Conservation (phyloP, 305 asterid species). For the Fraxinus sp. region DNA sequence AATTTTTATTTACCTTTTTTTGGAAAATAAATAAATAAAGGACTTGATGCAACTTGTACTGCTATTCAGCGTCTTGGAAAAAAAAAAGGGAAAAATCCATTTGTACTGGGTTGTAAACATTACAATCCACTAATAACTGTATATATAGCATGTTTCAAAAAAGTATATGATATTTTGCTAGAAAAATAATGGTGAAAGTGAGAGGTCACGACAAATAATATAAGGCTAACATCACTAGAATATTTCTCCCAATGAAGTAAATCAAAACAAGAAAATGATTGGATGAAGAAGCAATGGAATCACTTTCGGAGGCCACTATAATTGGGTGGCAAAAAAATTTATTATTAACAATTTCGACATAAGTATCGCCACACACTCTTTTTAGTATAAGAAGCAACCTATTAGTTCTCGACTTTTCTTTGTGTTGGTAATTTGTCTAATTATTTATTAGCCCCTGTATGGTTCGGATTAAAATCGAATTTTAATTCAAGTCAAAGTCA, state of each 20-base stretch:
- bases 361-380: neutral
- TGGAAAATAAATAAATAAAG: too few relatives aligned
- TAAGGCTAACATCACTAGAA: slow-evolving; percentile 38
- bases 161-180: neutral
- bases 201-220: slow-evolving; percentile 28
- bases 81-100: too few relatives aligned
- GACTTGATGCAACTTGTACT: too few relatives aligned
- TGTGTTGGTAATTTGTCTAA: neutral
- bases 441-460: neutral
- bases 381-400: neutral
- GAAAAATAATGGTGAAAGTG: slow-evolving; percentile 20
- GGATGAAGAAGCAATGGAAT: slow-evolving; percentile 61
- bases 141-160: too few relatives aligned
- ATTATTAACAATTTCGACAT: slow-evolving; percentile 21
- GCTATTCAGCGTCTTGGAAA: neutral
- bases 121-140: too few relatives aligned
- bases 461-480: too few relatives aligned
- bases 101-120: too few relatives aligned
- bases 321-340: slow-evolving; percentile 37
- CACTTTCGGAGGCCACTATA: slow-evolving; percentile 12
- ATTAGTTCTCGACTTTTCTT: neutral
- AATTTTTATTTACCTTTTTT: neutral
- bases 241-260: slow-evolving; percentile 33
- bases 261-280: slow-evolving; percentile 36
- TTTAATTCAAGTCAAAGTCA: too few relatives aligned